Conservation (phyloP, 306 rosid genomes). For the Pachyrhizus erosus region DNA sequence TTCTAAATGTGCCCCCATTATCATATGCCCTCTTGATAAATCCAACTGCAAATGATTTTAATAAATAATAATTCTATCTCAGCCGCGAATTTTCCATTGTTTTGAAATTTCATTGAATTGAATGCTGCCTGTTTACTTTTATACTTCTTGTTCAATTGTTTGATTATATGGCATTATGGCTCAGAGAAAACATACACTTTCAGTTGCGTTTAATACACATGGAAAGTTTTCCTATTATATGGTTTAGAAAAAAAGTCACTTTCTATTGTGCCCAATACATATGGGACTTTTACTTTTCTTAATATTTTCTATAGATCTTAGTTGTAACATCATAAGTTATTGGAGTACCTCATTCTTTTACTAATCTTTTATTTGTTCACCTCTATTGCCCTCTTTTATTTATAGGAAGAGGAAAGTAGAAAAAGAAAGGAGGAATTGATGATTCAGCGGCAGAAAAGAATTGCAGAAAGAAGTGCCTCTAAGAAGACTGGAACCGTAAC, state of each 20-base stretch:
- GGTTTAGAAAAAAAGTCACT: neutral
- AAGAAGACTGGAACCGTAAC: constrained; percentile 56
- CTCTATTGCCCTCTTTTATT: constrained; percentile 10
- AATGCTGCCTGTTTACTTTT: neutral
- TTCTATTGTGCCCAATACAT: neutral
- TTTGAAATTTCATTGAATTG: constrained; percentile 3
- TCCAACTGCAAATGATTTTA: neutral
- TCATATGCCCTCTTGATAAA: neutral
- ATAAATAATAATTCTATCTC: neutral
- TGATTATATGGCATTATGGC: neutral
- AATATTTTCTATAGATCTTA: neutral
- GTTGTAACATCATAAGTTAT: constrained; percentile 17
- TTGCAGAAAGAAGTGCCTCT: constrained; percentile 83
- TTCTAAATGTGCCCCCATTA: neutral
- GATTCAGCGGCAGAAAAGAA: constrained; percentile 85
- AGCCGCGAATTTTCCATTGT: neutral
- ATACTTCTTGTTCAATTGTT: neutral
- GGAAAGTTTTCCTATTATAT: neutral
- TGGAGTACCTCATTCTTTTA: constrained; percentile 4
- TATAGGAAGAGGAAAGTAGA: constrained; percentile 88
- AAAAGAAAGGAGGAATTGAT: constrained; percentile 72
- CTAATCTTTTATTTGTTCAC: constrained; percentile 28
- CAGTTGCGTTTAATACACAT: neutral
- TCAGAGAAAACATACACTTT: neutral
- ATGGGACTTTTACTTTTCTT: constrained; percentile 4